Conservation (phyloP, 441 rosid genomes). For the Daphne laureola region DNA sequence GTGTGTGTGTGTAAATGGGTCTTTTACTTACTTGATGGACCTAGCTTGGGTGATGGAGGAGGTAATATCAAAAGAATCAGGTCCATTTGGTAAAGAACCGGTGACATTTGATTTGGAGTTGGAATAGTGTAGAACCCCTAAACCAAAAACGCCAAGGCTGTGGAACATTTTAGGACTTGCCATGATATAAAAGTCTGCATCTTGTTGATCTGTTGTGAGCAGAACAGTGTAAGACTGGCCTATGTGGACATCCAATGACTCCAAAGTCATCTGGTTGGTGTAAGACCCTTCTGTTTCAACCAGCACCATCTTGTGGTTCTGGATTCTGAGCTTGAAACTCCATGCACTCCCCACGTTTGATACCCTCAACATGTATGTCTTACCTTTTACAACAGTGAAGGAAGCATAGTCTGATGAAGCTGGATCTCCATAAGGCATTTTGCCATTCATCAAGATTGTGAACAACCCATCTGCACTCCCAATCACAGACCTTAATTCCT, state of each 20-base stretch:
- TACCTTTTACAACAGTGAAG: slow-evolving; percentile 31
- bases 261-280: slow-evolving; percentile 29
- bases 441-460: slow-evolving; percentile 28
- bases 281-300: slow-evolving; percentile 68
- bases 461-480: background rate
- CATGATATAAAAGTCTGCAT: slow-evolving; percentile 27
- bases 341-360: slow-evolving; percentile 44
- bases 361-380: slow-evolving; percentile 52
- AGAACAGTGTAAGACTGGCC: slow-evolving; percentile 68
- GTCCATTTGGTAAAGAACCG: slow-evolving; percentile 33
- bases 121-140: slow-evolving; percentile 40
- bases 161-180: slow-evolving; percentile 27
- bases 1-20: no score
- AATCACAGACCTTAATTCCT: slow-evolving; percentile 14
- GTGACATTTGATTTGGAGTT: slow-evolving; percentile 19
- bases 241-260: slow-evolving; percentile 46
- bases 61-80: slow-evolving; percentile 33
- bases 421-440: slow-evolving; percentile 22
- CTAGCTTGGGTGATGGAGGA: slow-evolving; percentile 49
- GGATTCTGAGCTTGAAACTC: slow-evolving; percentile 54
- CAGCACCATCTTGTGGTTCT: slow-evolving; percentile 53
- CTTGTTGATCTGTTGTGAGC: slow-evolving; percentile 34
- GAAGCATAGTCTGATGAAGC: slow-evolving; percentile 14
- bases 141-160: slow-evolving; percentile 21
- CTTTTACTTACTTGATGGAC: slow-evolving; percentile 33